Base-by-base conservation (phyloP, 768 basidiomycete species). In the Amanita molliuscula region DNA sequence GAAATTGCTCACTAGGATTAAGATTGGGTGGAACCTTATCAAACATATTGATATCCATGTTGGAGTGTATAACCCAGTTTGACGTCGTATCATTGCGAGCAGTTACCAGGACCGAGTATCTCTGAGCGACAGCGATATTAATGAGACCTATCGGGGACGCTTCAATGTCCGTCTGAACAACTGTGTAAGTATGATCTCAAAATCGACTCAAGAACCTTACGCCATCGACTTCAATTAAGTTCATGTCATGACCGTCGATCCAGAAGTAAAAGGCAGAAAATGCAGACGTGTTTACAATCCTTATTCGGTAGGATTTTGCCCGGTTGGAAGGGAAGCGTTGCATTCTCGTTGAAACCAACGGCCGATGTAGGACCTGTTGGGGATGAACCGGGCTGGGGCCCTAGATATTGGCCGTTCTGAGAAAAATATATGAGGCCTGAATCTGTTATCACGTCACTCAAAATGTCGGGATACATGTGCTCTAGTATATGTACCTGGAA, bases 11-110 rank as follows among this genome's bases (percentile, higher is more conserved):
- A 88, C 88, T 96, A 0, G 87, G 76, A 55, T 84, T 77, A 21
- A 98, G 73, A 9, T 71, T 65, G 21, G 73, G 69, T 0, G 95
- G 91, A 11, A 93, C 61, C 11, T 56, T 70, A 63, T 98, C 95
- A 64, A 96, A 98, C 92, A 94, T 95, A 54, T 69, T 70, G 0
- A 77, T 77, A 61, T 94, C 89, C 79, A 97, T 89, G 70, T 93
- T 88, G 4, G 87, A 86, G 60, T 92, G 88, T 52, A 99, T 80
- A 45, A 78, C 80, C 82, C 83, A 98, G 71, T 99, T 96, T 18
- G 77, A 69, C 2, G 76, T 68, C 0, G 84, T 86, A 55, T 92
- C 88, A 65, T 94, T 94, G 43, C 85, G 79, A 8, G 95, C 94
- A 9, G 84, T 84, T 47, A 99, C 89, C 28, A 97, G 80, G 35